Evolutionary conservation across 2,329 filamentous ascomycete species (phyloP), one percentile per base, ranked within the genome.

Genomic region (Chrysoporthe puriensis): DNA sequence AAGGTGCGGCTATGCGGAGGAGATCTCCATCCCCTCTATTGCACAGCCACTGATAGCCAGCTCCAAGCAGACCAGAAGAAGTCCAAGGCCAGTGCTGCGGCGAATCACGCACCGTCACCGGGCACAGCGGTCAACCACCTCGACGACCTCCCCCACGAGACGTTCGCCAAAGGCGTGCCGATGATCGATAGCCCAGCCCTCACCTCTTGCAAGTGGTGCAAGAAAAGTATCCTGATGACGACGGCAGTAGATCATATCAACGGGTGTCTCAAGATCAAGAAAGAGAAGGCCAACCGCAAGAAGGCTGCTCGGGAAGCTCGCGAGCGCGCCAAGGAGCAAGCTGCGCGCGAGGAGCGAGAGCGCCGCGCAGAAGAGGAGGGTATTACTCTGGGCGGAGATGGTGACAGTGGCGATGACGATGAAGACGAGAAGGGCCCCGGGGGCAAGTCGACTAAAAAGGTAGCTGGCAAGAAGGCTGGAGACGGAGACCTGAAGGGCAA

Each of bases 191-290:
- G 84, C 66, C 87, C 91, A 13, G 93, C 97, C 71, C 86, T 93
- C 11, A 89, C 96, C 62, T 86, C 91, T 72, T 99, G 95, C 85
- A 97, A 96, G 77, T 93, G 96, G 77, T 99, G 95, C 82, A 97
- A 96, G 80, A 94, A 96, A 74, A 91, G 91, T 63, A 87, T 97
- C 14, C 83, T 96, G 16, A 91, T 90, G 73, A 88, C 88, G 43
- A 89, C 88, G 0, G 91, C 92, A 1, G 90, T 90, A 68, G 87
- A 88, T 21, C 95, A 99, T 75, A 93, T 97, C 69, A 90, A 90
- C 48, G 88, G 90, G 58, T 99, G 95, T 74, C 81, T 97, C 67
- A 91, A 90, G 72, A 88, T 94, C 66, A 97, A 97, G 80, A 93
- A 91, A 74, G 90, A 92, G 77, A 92, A 93, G 79, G 90, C 90